Conservation (phyloP, 2,329 filamentous ascomycete genomes). For the Xylaria multiplex region DNA sequence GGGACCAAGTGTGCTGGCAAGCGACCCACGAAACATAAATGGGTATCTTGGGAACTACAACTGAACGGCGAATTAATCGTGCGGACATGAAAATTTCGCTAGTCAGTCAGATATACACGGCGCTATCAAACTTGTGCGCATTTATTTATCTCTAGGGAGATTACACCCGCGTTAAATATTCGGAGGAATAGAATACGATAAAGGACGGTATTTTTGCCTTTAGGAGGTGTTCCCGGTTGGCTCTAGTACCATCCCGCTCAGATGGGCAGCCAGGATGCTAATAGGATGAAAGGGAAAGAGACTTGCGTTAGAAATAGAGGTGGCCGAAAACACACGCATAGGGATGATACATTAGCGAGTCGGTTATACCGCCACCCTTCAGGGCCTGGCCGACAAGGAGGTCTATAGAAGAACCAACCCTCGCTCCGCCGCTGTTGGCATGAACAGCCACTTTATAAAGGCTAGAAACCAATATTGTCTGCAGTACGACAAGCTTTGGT, state of each 20-base stretch:
- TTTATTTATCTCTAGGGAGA: neutral
- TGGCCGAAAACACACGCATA: neutral
- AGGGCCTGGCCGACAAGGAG: conserved; percentile 1
- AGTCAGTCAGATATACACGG: neutral
- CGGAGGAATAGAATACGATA: neutral
- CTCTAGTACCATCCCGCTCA: neutral
- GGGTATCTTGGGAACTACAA: conserved; percentile 35
- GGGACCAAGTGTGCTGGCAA: conserved; percentile 18
- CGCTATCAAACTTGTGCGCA: neutral
- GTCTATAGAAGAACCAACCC: neutral
- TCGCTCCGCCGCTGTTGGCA: neutral
- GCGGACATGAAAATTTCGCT: conserved; percentile 16
- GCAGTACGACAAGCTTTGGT: too few relatives aligned
- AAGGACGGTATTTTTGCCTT: neutral
- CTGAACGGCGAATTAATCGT: conserved; percentile 29
- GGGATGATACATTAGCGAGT: neutral
- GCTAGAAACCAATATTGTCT: too few relatives aligned
- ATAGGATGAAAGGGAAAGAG: neutral
- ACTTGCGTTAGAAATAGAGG: neutral
- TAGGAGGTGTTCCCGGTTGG: neutral
- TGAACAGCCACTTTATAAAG: neutral
- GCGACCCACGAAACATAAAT: conserved; percentile 29
- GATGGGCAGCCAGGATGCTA: neutral
- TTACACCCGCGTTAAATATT: neutral
- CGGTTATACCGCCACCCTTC: too few relatives aligned